Conservation (phyloP, 345 rosid genomes). For the Gossypium mustelinum region DNA sequence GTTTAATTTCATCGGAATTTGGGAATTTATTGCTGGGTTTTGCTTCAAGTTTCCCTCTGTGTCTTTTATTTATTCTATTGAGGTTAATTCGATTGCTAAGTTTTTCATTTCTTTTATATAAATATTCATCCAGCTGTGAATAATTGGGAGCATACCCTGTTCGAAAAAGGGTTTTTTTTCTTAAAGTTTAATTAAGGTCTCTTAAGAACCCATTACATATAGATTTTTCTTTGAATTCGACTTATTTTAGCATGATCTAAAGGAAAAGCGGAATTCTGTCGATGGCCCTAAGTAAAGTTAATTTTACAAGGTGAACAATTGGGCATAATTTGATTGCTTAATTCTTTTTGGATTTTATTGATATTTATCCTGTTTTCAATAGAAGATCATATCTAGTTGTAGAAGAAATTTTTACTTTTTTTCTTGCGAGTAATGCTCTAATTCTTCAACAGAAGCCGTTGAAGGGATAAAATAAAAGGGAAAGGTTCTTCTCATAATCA, state of each 20-base stretch:
- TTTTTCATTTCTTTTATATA: not conserved
- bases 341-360: not conserved
- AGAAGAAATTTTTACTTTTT: no score
- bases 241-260: not conserved
- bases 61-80: not conserved
- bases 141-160: not conserved
- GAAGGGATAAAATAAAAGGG: not conserved
- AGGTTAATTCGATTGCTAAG: not conserved
- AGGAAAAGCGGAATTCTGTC: not conserved
- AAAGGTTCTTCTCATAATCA: not conserved
- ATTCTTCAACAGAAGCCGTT: not conserved
- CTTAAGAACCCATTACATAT: not conserved
- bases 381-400: not conserved
- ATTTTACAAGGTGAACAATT: not conserved
- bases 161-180: not conserved
- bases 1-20: not conserved
- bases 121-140: not conserved
- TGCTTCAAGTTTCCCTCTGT: not conserved
- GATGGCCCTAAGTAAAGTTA: not conserved
- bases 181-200: not conserved
- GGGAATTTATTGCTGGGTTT: not conserved
- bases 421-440: not conserved
- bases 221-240: not conserved
- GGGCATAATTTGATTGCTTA: not conserved
- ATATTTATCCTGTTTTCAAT: not conserved